Percentiles rank a stretch among this genome's conserved stretches.
phyloP scores from a whole-genome alignment of 225 moss, liverwort and hornwort species.

The Straminergon stramineum region DNA sequence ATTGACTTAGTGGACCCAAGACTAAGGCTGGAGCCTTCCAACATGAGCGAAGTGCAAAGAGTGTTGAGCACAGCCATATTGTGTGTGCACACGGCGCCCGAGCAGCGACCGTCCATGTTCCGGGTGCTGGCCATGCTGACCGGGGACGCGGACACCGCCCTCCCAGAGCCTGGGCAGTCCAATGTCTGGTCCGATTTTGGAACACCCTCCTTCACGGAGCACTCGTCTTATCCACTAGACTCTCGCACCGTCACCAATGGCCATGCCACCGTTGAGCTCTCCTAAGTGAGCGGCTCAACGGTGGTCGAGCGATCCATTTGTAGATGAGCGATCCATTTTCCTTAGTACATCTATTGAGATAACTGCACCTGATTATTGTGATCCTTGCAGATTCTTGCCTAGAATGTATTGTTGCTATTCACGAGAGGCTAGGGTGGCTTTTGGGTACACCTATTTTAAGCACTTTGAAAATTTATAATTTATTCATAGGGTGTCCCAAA shows the following conservation, averaged over 20 bases:
- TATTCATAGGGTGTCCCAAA: no score
- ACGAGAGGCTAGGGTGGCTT: not conserved
- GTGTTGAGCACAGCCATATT: not conserved
- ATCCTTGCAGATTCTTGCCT: not conserved
- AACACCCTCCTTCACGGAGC: not conserved
- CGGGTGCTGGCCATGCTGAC: conserved; percentile 2
- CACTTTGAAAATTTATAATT: not conserved
- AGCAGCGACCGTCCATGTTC: conserved; percentile 13
- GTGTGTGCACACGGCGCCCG: conserved; percentile 14
- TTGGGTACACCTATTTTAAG: not conserved
- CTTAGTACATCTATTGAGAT: not conserved
- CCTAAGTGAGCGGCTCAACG: not conserved
- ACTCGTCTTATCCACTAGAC: not conserved
- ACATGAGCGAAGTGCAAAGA: not conserved
- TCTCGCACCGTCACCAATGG: not conserved
- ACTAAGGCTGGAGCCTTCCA: not conserved
- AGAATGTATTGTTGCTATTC: not conserved
- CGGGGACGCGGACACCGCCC: not conserved
- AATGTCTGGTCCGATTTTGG: not conserved
- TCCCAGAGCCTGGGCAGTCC: not conserved
- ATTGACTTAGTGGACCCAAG: conserved; percentile 3
- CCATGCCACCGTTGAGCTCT: not conserved
- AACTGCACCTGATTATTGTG: not conserved
- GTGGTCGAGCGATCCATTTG: not conserved
- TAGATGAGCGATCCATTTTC: not conserved